Evolutionary conservation across 2,329 filamentous ascomycete species (phyloP).

Genomic region (Magnaporthiopsis poae): DNA sequence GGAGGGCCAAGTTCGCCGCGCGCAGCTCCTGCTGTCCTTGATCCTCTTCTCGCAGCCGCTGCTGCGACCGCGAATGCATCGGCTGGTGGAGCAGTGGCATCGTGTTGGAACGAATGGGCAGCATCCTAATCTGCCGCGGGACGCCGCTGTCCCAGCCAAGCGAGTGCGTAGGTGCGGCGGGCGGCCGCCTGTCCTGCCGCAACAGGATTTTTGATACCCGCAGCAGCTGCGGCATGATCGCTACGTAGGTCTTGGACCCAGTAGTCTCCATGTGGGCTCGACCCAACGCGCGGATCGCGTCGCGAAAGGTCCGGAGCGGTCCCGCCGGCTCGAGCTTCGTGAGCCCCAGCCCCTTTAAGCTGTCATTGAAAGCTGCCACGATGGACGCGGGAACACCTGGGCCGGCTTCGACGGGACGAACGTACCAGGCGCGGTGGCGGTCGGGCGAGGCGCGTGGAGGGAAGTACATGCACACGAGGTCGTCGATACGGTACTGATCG

Average conservation of each 20-base stretch:
- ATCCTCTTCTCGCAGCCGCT: not conserved
- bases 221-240: not conserved
- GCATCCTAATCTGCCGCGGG: too few species aligned
- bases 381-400: not conserved
- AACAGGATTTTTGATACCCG: not conserved
- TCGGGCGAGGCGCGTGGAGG: conserved; percentile 1
- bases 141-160: not conserved
- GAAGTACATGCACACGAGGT: conserved; percentile 3
- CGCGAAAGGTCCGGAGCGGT: conserved; percentile 4
- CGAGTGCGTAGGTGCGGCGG: not conserved
- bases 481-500: conserved; percentile 5
- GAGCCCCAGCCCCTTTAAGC: not conserved
- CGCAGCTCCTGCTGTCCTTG: not conserved
- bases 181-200: not conserved
- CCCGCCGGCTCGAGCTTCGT: not conserved
- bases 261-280: conserved; percentile 2
- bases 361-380: not conserved
- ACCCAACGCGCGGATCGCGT: conserved; percentile 3
- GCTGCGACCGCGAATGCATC: not conserved
- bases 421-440: not conserved
- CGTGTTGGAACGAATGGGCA: not conserved
- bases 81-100: not conserved
- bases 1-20: not conserved
- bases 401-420: conserved; percentile 1
- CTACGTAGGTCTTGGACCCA: not conserved